Base-by-base conservation (phyloP, 768 basidiomycete species). In the Lepiota brunneoincarnata region DNA sequence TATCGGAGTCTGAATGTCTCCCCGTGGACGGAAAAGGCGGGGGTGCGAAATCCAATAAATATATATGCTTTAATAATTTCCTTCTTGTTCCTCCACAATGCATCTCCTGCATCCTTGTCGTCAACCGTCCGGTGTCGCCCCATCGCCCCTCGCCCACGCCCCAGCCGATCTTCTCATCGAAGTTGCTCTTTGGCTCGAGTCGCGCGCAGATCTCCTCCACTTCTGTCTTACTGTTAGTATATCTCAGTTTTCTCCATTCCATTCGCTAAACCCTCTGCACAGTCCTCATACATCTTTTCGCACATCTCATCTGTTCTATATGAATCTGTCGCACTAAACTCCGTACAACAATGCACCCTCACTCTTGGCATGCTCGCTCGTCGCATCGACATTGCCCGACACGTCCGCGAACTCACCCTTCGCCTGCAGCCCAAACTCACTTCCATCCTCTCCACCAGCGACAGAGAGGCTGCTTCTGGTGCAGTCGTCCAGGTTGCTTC, bases 91-190 rank as follows among this genome's bases (percentile, higher is more conserved):
- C 44, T 28, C 44, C 31, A 31, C 31, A 31, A 54, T 54, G 52
- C 52, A 54, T 26, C 52, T 53, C 42, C 42, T 53, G 20, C 52
- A 46, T 17, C 17, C 43, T 24, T 44, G 44, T 6, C 35, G 31
- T 23, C 15, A 38, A 7, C 28, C 6, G 12, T 20, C 39, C 18
- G 2, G 3, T 6, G 18, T 17, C 7, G 3, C 18, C 9, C 44
- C 51, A 14, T 48, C 59, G 15, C 48, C 60, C 55, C 35, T 69
- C 5, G 49, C 41, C 6, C 50, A 59, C 15, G 54, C 66, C 6
- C 88, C 87, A 0, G 75, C 74, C 28, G 89, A 91, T 65, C 64
- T 90, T 41, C 72, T 89, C 39, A 77, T 88, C 40, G 86, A 89
- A 64, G 78, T 90, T 46, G 80, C 86, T 0, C 65, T 66, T 21